Evolutionary conservation across 2,329 filamentous ascomycete genomes (phyloP), one percentile per base, ranked within the genome.

Genomic region (Ascochyta lentis): DNA sequence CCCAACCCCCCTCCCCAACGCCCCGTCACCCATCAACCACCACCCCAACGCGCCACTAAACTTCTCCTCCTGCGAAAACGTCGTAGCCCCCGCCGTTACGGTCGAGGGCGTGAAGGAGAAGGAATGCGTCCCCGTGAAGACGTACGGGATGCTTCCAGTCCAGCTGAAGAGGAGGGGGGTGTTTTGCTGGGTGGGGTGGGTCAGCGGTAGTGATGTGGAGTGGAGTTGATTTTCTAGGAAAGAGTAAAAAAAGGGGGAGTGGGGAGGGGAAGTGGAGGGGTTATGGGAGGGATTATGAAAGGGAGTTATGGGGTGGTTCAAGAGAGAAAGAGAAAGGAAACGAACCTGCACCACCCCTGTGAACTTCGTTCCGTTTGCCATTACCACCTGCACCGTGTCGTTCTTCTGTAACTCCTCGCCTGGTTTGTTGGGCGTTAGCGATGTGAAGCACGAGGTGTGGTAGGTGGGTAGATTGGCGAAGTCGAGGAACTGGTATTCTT

Each of bases 121-220:
- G 2, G 22, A 34, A 29, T 68, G 66, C 1, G 57, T 54, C 3
- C 66, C 66, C 4, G 55, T 59, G 37, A 68, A 67, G 12, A 65
- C 6, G 44, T 53, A 24, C 1, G 61, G 61, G 8, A 65, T 42
- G 3, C 22, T 31, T 8, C 66, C 62, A 0, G 40, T 53, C 64
- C 64, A 66, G 19, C 46, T 34, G 41, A 68, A 67, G 0, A 16
- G 12, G 0, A 7, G 22, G 0, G 60, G 55, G 0, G 55, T 58
- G 33, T 64, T 65, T 27, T 51, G 27, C 55, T 65, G 35, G 23
- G 12, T 6, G 27, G 39, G 9, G 16, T 35, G 31, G 29, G 41
- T 31, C 2, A 31, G 29, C 13, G 29, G 29, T 19, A 19, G n/a
- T n/a, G n/a, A n/a, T n/a, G n/a, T n/a, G n/a, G n/a, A n/a, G n/a